These are phyloP conservation scores for Phytophthora colocasiae DNA, from an alignment of 352 stramenopile species.

Conservation along the genomic window DNA sequence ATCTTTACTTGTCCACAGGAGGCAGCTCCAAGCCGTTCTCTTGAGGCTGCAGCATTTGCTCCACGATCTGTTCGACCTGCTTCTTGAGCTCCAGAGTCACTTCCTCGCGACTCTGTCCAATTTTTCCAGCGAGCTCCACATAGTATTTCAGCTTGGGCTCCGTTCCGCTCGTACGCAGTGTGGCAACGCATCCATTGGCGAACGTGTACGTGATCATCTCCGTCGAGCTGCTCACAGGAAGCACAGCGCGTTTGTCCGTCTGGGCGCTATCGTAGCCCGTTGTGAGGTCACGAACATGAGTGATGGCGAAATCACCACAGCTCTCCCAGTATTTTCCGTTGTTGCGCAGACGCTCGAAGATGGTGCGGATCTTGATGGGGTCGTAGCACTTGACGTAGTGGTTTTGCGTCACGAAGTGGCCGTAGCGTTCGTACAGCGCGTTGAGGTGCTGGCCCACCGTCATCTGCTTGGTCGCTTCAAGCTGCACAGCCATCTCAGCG, in stretches of 20 bases:
- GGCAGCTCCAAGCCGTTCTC: conserved; percentile 81
- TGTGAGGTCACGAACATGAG: conserved; percentile 88
- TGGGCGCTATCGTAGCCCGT: conserved; percentile 90
- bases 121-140: conserved; percentile 89
- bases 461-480: conserved; percentile 52
- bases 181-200: conserved; percentile 95
- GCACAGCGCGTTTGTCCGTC: conserved; percentile 86
- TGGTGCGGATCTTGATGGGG: conserved; percentile 78
- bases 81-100: conserved; percentile 58
- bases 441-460: conserved; percentile 84
- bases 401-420: conserved; percentile 98
- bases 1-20: conserved; percentile 36
- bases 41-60: conserved; percentile 83
- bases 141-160: conserved; percentile 99
- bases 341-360: conserved; percentile 94
- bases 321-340: conserved; percentile 84
- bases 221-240: conserved; percentile 93
- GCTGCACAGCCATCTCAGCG: conserved; percentile 88
- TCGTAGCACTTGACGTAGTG: conserved; percentile 98
- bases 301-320: conserved; percentile 87
- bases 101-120: conserved; percentile 70
- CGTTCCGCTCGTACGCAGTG: conserved; percentile 97
- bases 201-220: conserved; percentile 99
- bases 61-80: conserved; percentile 81
- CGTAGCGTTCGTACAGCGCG: conserved; percentile 94